Base-by-base conservation (phyloP, 192 early-diverging fungal genomes). In the Entomortierella parvispora region DNA sequence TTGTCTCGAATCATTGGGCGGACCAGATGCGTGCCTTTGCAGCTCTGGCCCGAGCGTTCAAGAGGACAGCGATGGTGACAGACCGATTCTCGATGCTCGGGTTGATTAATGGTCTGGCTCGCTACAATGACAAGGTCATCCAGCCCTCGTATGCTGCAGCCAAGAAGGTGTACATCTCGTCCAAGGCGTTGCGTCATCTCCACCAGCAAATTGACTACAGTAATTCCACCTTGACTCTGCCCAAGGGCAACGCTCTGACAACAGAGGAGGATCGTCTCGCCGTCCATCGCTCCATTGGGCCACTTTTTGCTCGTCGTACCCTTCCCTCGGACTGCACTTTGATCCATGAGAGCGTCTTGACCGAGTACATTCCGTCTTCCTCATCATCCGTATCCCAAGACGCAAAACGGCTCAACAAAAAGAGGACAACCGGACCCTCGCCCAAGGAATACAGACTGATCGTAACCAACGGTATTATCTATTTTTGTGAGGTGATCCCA, bases 371-470 rank as follows among this genome's bases (percentile, higher is more conserved):
- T 9, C 32, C 59, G 7, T 58, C 46, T 8, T 42, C 18, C 18
- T 18, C 45, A 6, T n/a, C n/a, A n/a, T n/a, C n/a, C n/a, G n/a
- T n/a, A 34, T 34, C 7, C 1, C 42, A 4, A 25, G n/a, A 10
- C 22, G 34, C 2, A 43, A 62, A 60, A 25, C 4, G 8, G 3
- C 34, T 18, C 28, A 76, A 63, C 33, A 77, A 68, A 51, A 43
- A 45, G 0, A 17, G 10, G 3, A 7, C 26, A 0, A 7, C 32
- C 2, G 7, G 33, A 2, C 12, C 58, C 10, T 12, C 33, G 17
- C 72, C 72, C 0, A 77, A 68, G n/a, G 65, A 56, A 15, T 77
- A 68, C 26, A 58, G 54, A 1, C 20, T 77, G 20, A 77, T 77
- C 23, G 65, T 77, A 0, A 48, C 65, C 28, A 57, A 64, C 0